Evolutionary conservation across 1,284 basidiomycete genomes (phyloP), one percentile per base, ranked within the genome.

Genomic region (Farysia itapuensis): DNA sequence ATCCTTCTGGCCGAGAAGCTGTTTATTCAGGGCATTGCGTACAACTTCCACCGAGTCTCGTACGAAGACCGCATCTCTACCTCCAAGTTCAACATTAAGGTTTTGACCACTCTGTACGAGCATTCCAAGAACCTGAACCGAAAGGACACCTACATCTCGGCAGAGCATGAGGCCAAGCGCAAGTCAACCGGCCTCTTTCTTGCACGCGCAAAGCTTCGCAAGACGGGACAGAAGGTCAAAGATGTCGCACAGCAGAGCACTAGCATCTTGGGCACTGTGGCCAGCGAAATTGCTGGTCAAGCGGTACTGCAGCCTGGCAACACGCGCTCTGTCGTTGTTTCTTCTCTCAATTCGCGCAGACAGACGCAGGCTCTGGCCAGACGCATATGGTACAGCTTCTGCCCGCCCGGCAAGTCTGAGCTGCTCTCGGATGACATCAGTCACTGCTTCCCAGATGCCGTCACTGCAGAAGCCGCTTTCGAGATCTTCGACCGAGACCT

Each of bases 331-430:
- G 48, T 63, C 19, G 58, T 63, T 24, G 58, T 38, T 14, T 48
- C 47, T 2, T 56, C 58, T 8, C 58, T 63, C 48, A 57, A 52
- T 37, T 63, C 58, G 12, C 53, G 52, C 54, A 90, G 88, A 78
- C 92, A 91, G 79, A 87, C 86, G 9, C 85, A 88, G 53, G 80
- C 89, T 82, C 85, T 94, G 37, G 89, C 89, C 28, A 83, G 88
- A 34, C 82, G 90, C 35, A 79, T 95, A 36, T 96, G 85, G 80
- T 91, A 90, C 79, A 92, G 90, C 18, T 94, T 91, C 79, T 81
- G 82, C 3, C 83, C 84, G 54, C 46, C 48, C 2, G 60, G 49
- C 45, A 60, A 66, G 36, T 49, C 44, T 25, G 63, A 66, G 39
- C 70, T 93, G 39, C 77, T 84, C 34, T 79, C 88, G 15, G 80